Evolutionary conservation across 75 land plant genomes (phyloP), one percentile per base, ranked within the genome.

Genomic region (Selaginella tamariscina): DNA sequence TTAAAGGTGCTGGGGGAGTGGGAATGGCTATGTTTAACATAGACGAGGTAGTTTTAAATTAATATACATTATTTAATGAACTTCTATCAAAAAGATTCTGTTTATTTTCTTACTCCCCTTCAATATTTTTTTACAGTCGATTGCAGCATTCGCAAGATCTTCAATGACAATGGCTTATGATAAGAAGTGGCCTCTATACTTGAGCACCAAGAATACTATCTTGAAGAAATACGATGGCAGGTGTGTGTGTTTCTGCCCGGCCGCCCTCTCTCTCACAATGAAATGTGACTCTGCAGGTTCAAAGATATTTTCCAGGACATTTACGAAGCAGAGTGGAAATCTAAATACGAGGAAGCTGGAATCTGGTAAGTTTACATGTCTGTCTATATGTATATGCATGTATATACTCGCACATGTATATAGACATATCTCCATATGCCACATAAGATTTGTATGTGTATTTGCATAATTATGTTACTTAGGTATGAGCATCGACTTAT

Each of bases 211-310:
- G 68, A 86, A 88, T 67, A 88, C 93, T n/a, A 88, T 88, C 28
- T 80, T 88, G 33, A 86, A 88, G 74, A 86, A 86, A 72, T 88
- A 88, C 78, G 93, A 88, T 79, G 93, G 93, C 71, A 86, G 93
- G 93, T 88, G 78, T n/a, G 57, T 8, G 11, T 22, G n/a, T n/a
- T n/a, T n/a, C n/a, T n/a, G n/a, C n/a, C n/a, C n/a, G n/a, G n/a
- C n/a, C n/a, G n/a, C n/a, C n/a, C n/a, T n/a, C n/a, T n/a, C n/a
- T n/a, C n/a, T n/a, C n/a, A n/a, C n/a, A n/a, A n/a, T n/a, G n/a
- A n/a, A n/a, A n/a, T n/a, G n/a, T n/a, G 15, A 39, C 11, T 32
- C 33, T 57, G 29, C 69, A 88, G 93, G 77, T 88, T 88, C 66
- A 88, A 86, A 71, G 93, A 88, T 57, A 88, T 88, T 60, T 86